Percentiles rank a stretch among this genome's conserved stretches.
phyloP scores from a whole-genome alignment of 768 basidiomycete species.

The Russula dissimulans region DNA sequence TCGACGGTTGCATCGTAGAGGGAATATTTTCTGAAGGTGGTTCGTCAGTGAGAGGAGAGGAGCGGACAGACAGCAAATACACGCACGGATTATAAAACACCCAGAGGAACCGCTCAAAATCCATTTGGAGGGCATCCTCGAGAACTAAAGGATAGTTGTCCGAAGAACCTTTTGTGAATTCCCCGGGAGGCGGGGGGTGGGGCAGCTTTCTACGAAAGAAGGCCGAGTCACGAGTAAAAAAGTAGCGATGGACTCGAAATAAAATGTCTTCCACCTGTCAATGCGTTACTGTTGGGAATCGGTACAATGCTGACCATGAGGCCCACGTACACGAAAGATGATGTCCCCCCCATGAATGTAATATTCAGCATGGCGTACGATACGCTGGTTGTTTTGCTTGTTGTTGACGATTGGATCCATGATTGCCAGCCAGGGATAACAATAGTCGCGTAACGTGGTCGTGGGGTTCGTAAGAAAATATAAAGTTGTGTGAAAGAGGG shows the following conservation, averaged over 20 bases:
- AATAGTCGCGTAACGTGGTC: not conserved
- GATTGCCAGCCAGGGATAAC: not conserved
- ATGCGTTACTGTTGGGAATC: not conserved
- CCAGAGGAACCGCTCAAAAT: slow-evolving; percentile 50
- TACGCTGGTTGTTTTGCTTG: slow-evolving; percentile 19
- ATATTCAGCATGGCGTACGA: slow-evolving; percentile 21
- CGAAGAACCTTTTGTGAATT: slow-evolving; percentile 20
- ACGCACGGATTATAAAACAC: slow-evolving; percentile 57
- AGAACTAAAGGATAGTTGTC: slow-evolving; percentile 29
- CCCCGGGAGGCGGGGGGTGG: slow-evolving; percentile 20
- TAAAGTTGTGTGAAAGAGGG: not conserved
- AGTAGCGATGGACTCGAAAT: slow-evolving; percentile 53
- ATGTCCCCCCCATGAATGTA: slow-evolving; percentile 21
- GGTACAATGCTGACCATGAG: not conserved
- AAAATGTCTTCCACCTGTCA: slow-evolving; percentile 46
- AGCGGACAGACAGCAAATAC: not conserved
- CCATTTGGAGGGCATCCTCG: slow-evolving; percentile 34
- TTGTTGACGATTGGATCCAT: slow-evolving; percentile 5
- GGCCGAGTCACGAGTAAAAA: slow-evolving; percentile 51
- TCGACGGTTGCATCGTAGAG: slow-evolving; percentile 40
- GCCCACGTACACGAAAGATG: slow-evolving; percentile 19
- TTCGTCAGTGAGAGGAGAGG: not conserved
- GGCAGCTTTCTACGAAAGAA: slow-evolving; percentile 23
- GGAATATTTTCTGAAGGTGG: slow-evolving; percentile 40
- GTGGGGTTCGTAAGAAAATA: not conserved